phyloP scores from a whole-genome alignment of 345 rosid genomes.

The Physaria fendleri region DNA sequence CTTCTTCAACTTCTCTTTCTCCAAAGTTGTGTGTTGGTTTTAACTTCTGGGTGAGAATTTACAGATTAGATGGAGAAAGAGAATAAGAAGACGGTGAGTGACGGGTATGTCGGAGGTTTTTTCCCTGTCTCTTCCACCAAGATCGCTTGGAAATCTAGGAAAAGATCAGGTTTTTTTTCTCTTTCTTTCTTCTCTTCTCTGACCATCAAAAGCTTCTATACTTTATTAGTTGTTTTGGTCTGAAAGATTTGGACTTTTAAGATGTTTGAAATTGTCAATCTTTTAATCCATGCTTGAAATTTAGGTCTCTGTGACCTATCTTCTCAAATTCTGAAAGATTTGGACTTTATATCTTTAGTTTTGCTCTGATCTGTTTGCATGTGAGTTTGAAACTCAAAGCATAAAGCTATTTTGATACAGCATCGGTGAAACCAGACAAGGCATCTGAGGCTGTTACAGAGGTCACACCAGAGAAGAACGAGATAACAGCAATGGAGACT shows the following conservation, averaged over 20 bases:
- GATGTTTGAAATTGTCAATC: background rate
- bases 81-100: conserved; percentile 33
- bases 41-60: background rate
- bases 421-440: conserved; percentile 26
- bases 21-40: background rate
- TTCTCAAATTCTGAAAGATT: background rate
- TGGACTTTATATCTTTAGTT: background rate
- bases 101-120: conserved; percentile 54
- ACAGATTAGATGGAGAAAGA: conserved; percentile 29
- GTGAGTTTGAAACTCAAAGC: background rate
- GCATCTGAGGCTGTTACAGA: conserved; percentile 32
- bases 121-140: conserved; percentile 59
- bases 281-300: background rate
- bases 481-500: conserved; percentile 28
- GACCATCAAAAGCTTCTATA: background rate
- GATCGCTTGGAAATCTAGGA: conserved; percentile 76
- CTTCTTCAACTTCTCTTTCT: conserved; percentile 4
- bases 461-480: conserved; percentile 42
- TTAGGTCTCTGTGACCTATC: background rate
- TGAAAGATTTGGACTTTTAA: background rate
- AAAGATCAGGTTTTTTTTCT: conserved; percentile 50
- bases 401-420: background rate
- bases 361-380: background rate
- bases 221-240: background rate
- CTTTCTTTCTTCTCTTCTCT: background rate